Percentiles rank a stretch among this genome's conserved stretches.
phyloP scores from a whole-genome alignment of 352 stramenopile genomes.

The Labyrinthula sp. region DNA sequence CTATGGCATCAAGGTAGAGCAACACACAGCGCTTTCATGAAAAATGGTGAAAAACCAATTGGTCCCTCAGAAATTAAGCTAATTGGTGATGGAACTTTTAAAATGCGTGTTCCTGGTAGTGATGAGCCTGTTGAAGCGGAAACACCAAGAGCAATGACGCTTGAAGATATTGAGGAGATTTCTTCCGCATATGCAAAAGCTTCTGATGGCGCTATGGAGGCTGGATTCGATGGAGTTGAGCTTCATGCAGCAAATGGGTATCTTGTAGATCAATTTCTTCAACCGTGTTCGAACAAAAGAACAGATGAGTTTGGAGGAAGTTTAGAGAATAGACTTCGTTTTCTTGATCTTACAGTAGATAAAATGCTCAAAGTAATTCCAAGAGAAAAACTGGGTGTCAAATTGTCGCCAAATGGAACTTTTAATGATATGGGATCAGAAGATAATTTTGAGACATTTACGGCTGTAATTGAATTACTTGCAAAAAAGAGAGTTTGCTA shows the following conservation, averaged over 20 bases:
- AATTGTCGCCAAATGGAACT: conserved; percentile 21
- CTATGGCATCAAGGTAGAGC: conserved; percentile 56
- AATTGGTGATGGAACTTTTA: conserved; percentile 33
- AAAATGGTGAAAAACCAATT: conserved; percentile 39
- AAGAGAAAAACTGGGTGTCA: conserved; percentile 31
- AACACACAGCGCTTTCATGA: conserved; percentile 42
- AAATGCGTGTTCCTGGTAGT: too few relatives aligned
- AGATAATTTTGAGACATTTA: too few relatives aligned
- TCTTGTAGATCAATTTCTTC: conserved; percentile 65
- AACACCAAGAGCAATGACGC: conserved; percentile 42
- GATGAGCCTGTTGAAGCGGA: conserved; percentile 37
- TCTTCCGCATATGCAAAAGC: conserved; percentile 45
- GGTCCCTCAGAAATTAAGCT: conserved; percentile 38
- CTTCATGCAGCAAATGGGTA: conserved; percentile 67
- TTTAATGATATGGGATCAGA: too few relatives aligned
- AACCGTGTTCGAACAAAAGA: conserved; percentile 49
- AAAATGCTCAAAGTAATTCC: conserved; percentile 36
- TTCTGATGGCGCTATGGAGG: conserved; percentile 41
- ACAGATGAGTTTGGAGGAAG: conserved; percentile 56
- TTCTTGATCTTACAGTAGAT: conserved; percentile 51
- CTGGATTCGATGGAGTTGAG: conserved; percentile 64
- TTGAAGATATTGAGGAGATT: conserved; percentile 46
- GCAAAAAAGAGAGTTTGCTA: too few relatives aligned
- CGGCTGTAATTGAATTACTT: too few relatives aligned
- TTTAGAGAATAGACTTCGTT: conserved; percentile 52